Base-by-base conservation (phyloP, 495 filamentous ascomycete genomes). In the Neurospora sp. region DNA sequence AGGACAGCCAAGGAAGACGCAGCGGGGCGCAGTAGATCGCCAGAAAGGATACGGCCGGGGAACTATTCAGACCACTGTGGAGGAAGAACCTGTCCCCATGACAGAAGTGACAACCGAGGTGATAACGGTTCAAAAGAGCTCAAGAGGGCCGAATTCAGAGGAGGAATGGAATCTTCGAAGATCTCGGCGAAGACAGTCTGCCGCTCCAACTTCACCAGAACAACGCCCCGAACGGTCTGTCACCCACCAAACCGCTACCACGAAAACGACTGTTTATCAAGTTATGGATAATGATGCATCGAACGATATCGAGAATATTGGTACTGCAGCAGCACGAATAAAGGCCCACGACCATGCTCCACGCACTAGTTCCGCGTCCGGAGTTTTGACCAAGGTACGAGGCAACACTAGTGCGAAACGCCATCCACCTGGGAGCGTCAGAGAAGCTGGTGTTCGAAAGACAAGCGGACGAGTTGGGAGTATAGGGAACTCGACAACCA, bases 381-480 rank as follows among this genome's bases (percentile, higher is more conserved):
- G 88, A 27, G 89, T 96, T 18, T 86, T 91, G 69, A 86, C 86
- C 74, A 98, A 97, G 86, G 86, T 92, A 69, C 87, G 94, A 42
- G 86, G 88, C 77, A 90, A 89, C 39, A 70, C 54, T 70, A 87
- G 83, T 72, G 82, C 81, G 72, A 84, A 90, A 88, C 79, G 89
- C 76, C 83, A 86, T 78, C 72, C 84, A 83, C 59, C 85, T 72
- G 69, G 86, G 87, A 78, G 84, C 86, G 75, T 83, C 78, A 69
- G 77, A 20, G 78, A 79, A 72, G 86, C 85, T 37, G 93, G 93
- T 16, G 91, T 98, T 35, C 89, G 95, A 71, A 99, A 99, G 84
- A 91, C 92, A 7, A 97, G 94, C 80, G 93, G 94, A n/a, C 89
- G 95, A 10, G 87, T 97, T n/a, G 94, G 94, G 9, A 97, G 94